Base-by-base conservation (phyloP, 2,329 filamentous ascomycete species). In the Sporothrix euskadiensis region DNA sequence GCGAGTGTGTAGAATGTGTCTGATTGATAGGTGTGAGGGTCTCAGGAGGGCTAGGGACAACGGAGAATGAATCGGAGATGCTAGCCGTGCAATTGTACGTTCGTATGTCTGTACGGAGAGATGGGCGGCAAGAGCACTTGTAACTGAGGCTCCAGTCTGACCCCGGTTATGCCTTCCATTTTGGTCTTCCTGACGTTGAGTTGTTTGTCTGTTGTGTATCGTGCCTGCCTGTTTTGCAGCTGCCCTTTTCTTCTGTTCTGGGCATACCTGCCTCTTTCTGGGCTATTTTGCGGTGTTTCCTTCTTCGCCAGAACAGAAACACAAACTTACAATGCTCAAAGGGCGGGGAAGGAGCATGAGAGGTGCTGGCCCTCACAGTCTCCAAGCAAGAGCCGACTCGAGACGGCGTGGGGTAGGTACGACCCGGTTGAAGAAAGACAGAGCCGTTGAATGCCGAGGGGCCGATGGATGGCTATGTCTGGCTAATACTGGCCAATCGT, bases 371-470 rank as follows among this genome's bases (percentile, higher is more conserved):
- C 14, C 44, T 49, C 44, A 19, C 44, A 14, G 47, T 35, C 59
- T 41, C 71, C 47, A 52, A 56, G 19, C 44, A 47, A 44, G 56
- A 54, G 44, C 70, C 65, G 63, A 66, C 47, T 35, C 35, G 32
- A 71, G 12, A 71, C 70, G 69, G 61, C 73, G 69, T 71, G 71
- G 66, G 68, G 47, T 47, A 71, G 26, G 22, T 12, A 61, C 26
- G 54, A 59, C 30, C 49, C 49, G 39, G 59, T 5, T 41, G 30
- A 54, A 47, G 49, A 26, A 69, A 65, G 32, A 59, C 65, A 74
- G 59, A 69, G 71, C 73, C 73, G 71, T 71, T 35, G 41, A 70
- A 73, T 73, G 69, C 73, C 73, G 73, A 75, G 54, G 73, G 66
- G 39, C 71, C 47, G 59, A 72, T 66, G 71, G 71, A 26, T 52